These are phyloP conservation scores for Phialocephala sp. DNA, from an alignment of 2,329 filamentous ascomycete genomes.

Conservation along the genomic window DNA sequence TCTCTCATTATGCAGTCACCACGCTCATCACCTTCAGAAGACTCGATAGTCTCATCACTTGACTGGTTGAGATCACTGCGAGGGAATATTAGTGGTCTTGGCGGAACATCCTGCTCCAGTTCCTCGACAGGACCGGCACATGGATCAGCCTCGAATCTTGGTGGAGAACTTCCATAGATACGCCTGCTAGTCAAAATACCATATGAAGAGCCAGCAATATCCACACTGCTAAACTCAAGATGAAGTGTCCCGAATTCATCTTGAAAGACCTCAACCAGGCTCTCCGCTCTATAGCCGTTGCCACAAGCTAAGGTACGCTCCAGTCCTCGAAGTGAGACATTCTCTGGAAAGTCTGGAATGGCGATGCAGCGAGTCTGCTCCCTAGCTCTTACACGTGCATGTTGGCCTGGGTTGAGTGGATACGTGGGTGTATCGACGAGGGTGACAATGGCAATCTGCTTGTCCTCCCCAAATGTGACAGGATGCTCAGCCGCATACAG, in stretches of 20 bases:
- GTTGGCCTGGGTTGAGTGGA: conserved; percentile 18
- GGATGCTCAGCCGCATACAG: conserved; percentile 26
- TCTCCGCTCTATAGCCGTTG: conserved; percentile 18
- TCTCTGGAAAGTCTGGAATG: conserved; percentile 26
- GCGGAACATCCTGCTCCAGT: conserved; percentile 19
- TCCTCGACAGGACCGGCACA: conserved; percentile 36
- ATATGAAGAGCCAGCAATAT: conserved; percentile 28
- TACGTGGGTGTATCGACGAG: conserved; percentile 36
- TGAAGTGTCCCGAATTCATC: conserved; percentile 30
- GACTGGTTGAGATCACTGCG: not conserved
- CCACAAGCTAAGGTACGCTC: conserved; percentile 21
- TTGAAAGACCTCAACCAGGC: conserved; percentile 33
- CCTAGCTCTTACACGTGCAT: not conserved
- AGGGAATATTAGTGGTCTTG: conserved; percentile 23
- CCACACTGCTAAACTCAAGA: conserved; percentile 36
- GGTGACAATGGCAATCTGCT: conserved; percentile 23
- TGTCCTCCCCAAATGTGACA: conserved; percentile 24
- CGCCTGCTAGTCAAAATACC: conserved; percentile 25
- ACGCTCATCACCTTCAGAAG: not conserved
- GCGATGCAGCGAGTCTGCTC: conserved; percentile 34
- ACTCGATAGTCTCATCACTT: not conserved
- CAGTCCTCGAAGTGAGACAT: conserved; percentile 21
- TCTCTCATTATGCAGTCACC: not conserved
- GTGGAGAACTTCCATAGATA: conserved; percentile 24
- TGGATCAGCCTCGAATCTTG: conserved; percentile 33